Evolutionary conservation across 2,329 filamentous ascomycete genomes (phyloP).

Genomic region (Aspergillus cejpii): DNA sequence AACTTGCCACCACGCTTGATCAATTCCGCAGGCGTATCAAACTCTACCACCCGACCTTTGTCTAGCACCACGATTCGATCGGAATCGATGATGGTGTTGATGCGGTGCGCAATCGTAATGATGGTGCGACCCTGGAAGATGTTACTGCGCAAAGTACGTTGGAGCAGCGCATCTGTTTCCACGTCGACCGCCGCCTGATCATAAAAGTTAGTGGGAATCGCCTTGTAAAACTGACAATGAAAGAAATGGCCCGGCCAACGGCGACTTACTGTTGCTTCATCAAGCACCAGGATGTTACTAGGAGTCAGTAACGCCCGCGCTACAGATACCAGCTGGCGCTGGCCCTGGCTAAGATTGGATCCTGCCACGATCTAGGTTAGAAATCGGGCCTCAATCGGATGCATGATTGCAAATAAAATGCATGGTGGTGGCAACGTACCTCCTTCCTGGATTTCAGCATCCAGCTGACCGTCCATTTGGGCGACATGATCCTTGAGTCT

Average conservation of each 20-base stretch:
- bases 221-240: background rate
- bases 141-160: slow-evolving; percentile 56
- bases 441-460: slow-evolving; percentile 88
- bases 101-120: slow-evolving; percentile 95
- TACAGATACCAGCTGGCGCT: slow-evolving; percentile 87
- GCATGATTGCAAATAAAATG: slow-evolving; percentile 1
- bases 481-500: slow-evolving; percentile 84
- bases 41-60: slow-evolving; percentile 82
- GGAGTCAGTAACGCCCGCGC: slow-evolving; percentile 90
- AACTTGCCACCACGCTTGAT: slow-evolving; percentile 72
- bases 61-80: slow-evolving; percentile 93
- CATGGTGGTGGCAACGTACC: slow-evolving; percentile 39
- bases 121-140: slow-evolving; percentile 88
- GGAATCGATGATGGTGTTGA: slow-evolving; percentile 87
- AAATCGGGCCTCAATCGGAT: background rate
- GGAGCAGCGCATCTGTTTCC: slow-evolving; percentile 60
- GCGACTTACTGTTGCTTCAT: slow-evolving; percentile 75
- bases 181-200: slow-evolving; percentile 60
- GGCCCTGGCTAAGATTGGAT: slow-evolving; percentile 90
- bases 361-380: slow-evolving; percentile 47
- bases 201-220: slow-evolving; percentile 14
- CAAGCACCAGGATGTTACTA: slow-evolving; percentile 92
- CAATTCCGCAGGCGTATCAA: slow-evolving; percentile 75
- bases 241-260: slow-evolving; percentile 9
- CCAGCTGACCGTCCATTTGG: slow-evolving; percentile 79